phyloP scores from a whole-genome alignment of 768 basidiomycete species.

The Xerocomellus dryophilus region DNA sequence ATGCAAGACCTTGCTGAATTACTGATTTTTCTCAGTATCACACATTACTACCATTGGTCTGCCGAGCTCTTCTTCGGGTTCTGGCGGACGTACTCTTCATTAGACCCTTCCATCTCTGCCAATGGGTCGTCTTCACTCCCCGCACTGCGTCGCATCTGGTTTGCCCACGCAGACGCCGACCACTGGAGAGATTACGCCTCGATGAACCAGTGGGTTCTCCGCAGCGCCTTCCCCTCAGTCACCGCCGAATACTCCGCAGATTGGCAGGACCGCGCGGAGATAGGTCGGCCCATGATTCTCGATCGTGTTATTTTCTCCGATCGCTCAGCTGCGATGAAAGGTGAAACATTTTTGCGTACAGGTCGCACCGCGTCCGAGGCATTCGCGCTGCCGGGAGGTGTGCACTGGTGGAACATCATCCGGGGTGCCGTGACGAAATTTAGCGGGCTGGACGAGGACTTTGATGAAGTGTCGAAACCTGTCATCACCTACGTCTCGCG shows the following conservation, averaged over 20 bases:
- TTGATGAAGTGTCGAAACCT: conserved; percentile 52
- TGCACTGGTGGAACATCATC: conserved; percentile 82
- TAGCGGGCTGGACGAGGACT: conserved; percentile 51
- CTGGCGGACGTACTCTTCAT: conserved; percentile 85
- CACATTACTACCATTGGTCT: conserved; percentile 92
- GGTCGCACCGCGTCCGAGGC: conserved; percentile 76
- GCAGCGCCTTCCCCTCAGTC: conserved; percentile 75
- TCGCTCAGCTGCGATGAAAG: conserved; percentile 78
- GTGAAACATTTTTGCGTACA: conserved; percentile 61
- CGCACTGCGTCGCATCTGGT: conserved; percentile 69
- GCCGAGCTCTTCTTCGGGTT: conserved; percentile 91
- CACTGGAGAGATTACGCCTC: conserved; percentile 90
- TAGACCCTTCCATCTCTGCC: conserved; percentile 66
- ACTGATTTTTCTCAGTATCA: conserved; percentile 48
- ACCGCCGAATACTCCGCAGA: conserved; percentile 80
- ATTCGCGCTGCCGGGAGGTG: conserved; percentile 69
- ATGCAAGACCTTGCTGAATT: background rate
- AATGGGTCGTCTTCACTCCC: conserved; percentile 72
- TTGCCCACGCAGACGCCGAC: conserved; percentile 66
- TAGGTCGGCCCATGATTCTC: conserved; percentile 69
- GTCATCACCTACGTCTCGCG: conserved; percentile 93
- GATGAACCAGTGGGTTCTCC: conserved; percentile 88
- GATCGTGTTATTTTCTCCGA: conserved; percentile 89
- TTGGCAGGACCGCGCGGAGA: conserved; percentile 75
- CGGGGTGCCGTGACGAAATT: conserved; percentile 71